phyloP scores from a whole-genome alignment of 1,284 basidiomycete genomes.

The Somion occarium region DNA sequence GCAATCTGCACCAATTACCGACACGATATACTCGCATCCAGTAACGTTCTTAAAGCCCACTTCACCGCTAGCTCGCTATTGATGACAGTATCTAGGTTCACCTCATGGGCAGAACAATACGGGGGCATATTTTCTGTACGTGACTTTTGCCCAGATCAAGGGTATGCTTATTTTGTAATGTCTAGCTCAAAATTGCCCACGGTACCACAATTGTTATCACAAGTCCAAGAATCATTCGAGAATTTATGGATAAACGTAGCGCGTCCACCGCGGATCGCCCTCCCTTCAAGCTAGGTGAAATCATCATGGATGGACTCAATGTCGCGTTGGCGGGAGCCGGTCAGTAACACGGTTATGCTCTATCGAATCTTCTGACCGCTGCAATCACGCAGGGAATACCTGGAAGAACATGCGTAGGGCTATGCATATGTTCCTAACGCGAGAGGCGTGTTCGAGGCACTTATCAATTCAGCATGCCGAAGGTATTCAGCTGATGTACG shows the following conservation, averaged over 20 bases:
- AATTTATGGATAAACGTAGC: slow-evolving; percentile 19
- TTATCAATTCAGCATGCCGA: slow-evolving; percentile 29
- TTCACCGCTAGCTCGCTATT: not conserved
- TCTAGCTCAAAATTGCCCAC: slow-evolving; percentile 19
- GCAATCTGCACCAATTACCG: not conserved
- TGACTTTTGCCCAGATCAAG: not conserved
- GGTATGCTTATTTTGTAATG: not conserved
- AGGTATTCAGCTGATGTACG: slow-evolving; percentile 29
- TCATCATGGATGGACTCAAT: slow-evolving; percentile 3
- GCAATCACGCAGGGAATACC: slow-evolving; percentile 13
- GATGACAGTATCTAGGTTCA: slow-evolving; percentile 1
- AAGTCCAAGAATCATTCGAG: slow-evolving; percentile 19
- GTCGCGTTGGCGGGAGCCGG: slow-evolving; percentile 5
- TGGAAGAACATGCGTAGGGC: slow-evolving; percentile 30
- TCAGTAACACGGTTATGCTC: not conserved
- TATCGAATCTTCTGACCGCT: not conserved
- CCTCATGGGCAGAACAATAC: slow-evolving; percentile 1
- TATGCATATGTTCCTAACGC: slow-evolving; percentile 25
- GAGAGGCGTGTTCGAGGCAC: slow-evolving; percentile 20
- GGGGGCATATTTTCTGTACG: slow-evolving; percentile 5
- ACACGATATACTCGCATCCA: not conserved
- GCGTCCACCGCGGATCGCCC: slow-evolving; percentile 15
- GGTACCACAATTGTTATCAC: slow-evolving; percentile 25
- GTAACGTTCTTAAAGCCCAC: not conserved
- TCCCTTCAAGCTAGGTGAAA: not conserved